Evolutionary conservation across 2,329 filamentous ascomycete genomes (phyloP), one percentile per base, ranked within the genome.

Genomic region (Colletotrichum sp.): DNA sequence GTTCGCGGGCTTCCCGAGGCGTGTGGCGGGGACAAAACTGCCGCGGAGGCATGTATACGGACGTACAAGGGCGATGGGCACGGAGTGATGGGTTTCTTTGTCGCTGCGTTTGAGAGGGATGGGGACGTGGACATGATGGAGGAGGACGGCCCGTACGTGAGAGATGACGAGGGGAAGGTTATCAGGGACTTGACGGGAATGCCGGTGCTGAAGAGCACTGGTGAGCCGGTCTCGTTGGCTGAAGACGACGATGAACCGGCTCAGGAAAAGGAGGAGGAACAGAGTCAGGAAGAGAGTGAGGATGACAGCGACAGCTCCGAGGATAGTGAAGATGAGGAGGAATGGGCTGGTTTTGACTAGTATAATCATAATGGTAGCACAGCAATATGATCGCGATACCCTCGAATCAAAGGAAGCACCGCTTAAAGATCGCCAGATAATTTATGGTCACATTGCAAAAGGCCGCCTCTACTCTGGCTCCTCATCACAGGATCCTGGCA

Each of bases 61-160:
- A 95, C 95, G 36, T 93, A 94, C 83, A 95, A 96, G 80, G 94
- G 92, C 30, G 95, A 96, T 79, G 93, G 93, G 12, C 91, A 94
- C 78, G 95, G 96, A 0, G 95, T 96, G 1, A 98, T 98, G 91
- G 96, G 97, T 0, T 99, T 99, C 85, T 99, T 99, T 80, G 95
- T 98, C 24, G 95, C 92, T n/a, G 95, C 90, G 0, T 98, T 99
- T 84, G 90, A 95, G 5, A 89, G 95, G 69, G 91, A 94, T 49
- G 82, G 83, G 55, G 73, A 76, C n/a, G 79, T 59, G 10, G 75
- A 52, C 55, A 76, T 78, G 39, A 81, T 80, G 30, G 71, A 65
- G 63, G 79, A 78, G 4, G 83, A 91, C 75, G 90, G 88, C 63
- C 90, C 90, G 1, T 88, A 90, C 67, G 84, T 90, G 69, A 84